phyloP scores from a whole-genome alignment of 306 rosid genomes.

The Cicer chorassanicum region DNA sequence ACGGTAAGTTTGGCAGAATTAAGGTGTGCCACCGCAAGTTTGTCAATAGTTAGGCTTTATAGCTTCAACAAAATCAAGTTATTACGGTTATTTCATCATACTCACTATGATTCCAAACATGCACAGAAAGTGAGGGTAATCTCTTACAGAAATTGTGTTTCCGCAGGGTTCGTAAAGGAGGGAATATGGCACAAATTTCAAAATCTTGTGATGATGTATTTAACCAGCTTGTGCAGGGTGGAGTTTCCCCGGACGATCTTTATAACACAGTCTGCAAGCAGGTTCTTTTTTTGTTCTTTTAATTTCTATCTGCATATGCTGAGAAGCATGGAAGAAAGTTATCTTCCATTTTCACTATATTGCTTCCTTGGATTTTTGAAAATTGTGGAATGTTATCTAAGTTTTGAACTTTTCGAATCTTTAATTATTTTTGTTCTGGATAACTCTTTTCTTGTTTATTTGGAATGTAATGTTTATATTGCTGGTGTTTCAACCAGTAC shows the following conservation, averaged over 20 bases:
- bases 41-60: no score
- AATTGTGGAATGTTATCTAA: conserved; percentile 6
- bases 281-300: conserved; percentile 51
- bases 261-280: conserved; percentile 86
- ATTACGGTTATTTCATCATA: no score
- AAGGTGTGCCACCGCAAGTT: no score
- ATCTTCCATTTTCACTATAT: background rate
- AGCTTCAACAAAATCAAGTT: no score
- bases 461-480: background rate
- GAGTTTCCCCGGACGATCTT: conserved; percentile 77
- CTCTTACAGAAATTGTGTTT: conserved; percentile 36
- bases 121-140: background rate
- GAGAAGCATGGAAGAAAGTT: conserved; percentile 2
- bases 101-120: no score
- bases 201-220: conserved; percentile 89
- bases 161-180: conserved; percentile 80
- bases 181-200: conserved; percentile 58
- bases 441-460: background rate
- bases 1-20: no score
- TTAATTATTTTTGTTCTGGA: background rate
- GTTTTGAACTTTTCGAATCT: conserved; percentile 8
- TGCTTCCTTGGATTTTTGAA: background rate
- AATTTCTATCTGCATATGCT: conserved; percentile 24
- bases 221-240: conserved; percentile 78
- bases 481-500: conserved; percentile 25